Conservation (phyloP, 2,329 filamentous ascomycete species). For the Zarea fungicola region DNA sequence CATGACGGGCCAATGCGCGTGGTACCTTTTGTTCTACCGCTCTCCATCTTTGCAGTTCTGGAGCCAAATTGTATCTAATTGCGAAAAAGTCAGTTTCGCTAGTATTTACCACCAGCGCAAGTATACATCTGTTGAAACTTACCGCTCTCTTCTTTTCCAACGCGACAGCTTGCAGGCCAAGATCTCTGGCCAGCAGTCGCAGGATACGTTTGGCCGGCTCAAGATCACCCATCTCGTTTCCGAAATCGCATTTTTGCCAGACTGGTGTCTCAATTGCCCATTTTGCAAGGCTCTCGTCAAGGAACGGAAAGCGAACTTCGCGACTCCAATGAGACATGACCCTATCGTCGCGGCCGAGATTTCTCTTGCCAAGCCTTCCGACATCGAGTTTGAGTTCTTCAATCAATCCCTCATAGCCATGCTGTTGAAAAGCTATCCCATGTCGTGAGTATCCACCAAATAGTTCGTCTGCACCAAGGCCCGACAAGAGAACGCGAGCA, state of each 20-base stretch:
- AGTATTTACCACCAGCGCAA: neutral
- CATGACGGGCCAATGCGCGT: slow-evolving; percentile 39
- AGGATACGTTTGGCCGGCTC: slow-evolving; percentile 80
- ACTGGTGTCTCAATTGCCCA: slow-evolving; percentile 73
- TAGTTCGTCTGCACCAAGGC: slow-evolving; percentile 90
- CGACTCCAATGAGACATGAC: slow-evolving; percentile 84
- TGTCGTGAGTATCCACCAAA: slow-evolving; percentile 93
- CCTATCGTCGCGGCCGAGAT: slow-evolving; percentile 88
- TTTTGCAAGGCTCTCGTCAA: slow-evolving; percentile 80
- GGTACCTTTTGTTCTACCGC: slow-evolving; percentile 63
- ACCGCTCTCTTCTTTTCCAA: slow-evolving; percentile 90
- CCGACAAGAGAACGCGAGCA: slow-evolving; percentile 82
- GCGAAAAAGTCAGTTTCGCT: neutral
- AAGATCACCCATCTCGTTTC: slow-evolving; percentile 40
- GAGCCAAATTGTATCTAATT: slow-evolving; percentile 74
- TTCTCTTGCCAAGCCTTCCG: slow-evolving; percentile 80
- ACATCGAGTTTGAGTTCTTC: slow-evolving; percentile 85
- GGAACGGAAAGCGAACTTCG: slow-evolving; percentile 83
- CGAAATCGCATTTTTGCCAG: slow-evolving; percentile 86
- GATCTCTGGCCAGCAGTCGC: slow-evolving; percentile 66
- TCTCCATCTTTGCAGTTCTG: slow-evolving; percentile 78
- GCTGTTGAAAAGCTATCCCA: slow-evolving; percentile 64
- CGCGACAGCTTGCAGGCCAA: slow-evolving; percentile 68
- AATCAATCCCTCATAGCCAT: slow-evolving; percentile 65
- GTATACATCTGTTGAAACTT: slow-evolving; percentile 25